Evolutionary conservation across 805 yeast genomes (phyloP).

Genomic region (Candida verbasci): DNA sequence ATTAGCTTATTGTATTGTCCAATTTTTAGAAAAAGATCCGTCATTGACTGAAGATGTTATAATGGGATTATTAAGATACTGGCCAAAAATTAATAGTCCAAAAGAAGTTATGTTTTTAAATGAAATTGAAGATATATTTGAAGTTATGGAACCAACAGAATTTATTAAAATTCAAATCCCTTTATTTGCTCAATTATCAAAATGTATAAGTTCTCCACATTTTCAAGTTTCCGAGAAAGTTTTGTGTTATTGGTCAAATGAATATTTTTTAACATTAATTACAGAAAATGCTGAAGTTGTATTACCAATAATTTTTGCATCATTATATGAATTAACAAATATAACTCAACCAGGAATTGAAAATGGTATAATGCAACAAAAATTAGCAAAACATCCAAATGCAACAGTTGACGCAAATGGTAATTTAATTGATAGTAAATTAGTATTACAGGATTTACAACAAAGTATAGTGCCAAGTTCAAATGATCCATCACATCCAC

Average conservation of each 20-base stretch:
- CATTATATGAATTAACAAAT: slow-evolving; percentile 78
- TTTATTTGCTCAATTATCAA: slow-evolving; percentile 86
- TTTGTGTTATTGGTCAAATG: slow-evolving; percentile 90
- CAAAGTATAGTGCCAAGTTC: slow-evolving; percentile 20
- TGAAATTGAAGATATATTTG: slow-evolving; percentile 95
- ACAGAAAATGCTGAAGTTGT: slow-evolving; percentile 92
- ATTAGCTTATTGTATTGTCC: slow-evolving; percentile 93
- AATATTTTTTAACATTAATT: slow-evolving; percentile 82
- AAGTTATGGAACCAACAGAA: slow-evolving; percentile 91
- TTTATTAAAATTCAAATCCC: slow-evolving; percentile 91
- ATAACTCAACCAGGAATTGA: slow-evolving; percentile 42
- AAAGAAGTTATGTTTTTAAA: slow-evolving; percentile 94
- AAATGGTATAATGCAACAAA: slow-evolving; percentile 37
- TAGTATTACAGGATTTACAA: slow-evolving; percentile 24
- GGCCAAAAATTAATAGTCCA: slow-evolving; percentile 96
- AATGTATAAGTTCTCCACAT: slow-evolving; percentile 91
- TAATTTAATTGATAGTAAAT: slow-evolving; percentile 34
- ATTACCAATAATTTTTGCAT: slow-evolving; percentile 85
- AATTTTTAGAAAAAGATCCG: slow-evolving; percentile 93
- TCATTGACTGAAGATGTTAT: slow-evolving; percentile 91
- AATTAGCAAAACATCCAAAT: slow-evolving; percentile 32
- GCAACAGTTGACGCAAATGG: slow-evolving; percentile 41
- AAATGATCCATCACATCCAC: slow-evolving; percentile 21
- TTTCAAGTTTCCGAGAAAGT: slow-evolving; percentile 97
- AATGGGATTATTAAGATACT: slow-evolving; percentile 84